A percentile compares a stretch with the other conserved stretches of the same genome.
These are phyloP conservation scores for Hanseniaspora mollemarum DNA, from an alignment of 805 yeast genomes.

Conservation along the genomic window DNA sequence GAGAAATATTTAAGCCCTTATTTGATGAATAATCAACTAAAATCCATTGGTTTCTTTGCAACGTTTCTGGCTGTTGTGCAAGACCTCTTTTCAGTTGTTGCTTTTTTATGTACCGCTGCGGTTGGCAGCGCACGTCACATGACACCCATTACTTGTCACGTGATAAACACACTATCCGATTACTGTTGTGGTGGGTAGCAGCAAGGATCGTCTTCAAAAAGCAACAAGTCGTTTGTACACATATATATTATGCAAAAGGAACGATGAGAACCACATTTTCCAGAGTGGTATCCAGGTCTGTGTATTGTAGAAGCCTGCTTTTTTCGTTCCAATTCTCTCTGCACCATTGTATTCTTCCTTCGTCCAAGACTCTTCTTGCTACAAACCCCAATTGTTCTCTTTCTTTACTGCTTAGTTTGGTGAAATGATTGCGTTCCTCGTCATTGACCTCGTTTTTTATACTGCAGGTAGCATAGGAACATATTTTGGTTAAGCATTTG, in stretches of 20 bases:
- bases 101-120: too few relatives aligned
- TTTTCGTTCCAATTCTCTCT: neutral
- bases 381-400: constrained; percentile 51
- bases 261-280: constrained; percentile 52
- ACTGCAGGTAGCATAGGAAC: constrained; percentile 87
- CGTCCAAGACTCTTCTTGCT: constrained; percentile 66
- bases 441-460: constrained; percentile 32
- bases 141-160: too few relatives aligned
- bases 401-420: constrained; percentile 37
- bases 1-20: too few relatives aligned
- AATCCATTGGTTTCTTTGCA: too few relatives aligned
- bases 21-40: too few relatives aligned
- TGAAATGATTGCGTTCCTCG: constrained; percentile 34
- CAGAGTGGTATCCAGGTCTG: constrained; percentile 43
- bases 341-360: constrained; percentile 38
- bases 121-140: too few relatives aligned
- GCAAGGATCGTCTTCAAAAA: too few relatives aligned
- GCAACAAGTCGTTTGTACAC: too few relatives aligned
- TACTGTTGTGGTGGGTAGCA: too few relatives aligned
- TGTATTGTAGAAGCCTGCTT: constrained; percentile 45
- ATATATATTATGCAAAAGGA: neutral
- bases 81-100: too few relatives aligned
- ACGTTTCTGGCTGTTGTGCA: too few relatives aligned
- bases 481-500: constrained; percentile 45
- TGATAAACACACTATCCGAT: too few relatives aligned